These are phyloP conservation scores for Aspergillus olivimuriae DNA, from an alignment of 495 filamentous ascomycete genomes.

Conservation along the genomic window DNA sequence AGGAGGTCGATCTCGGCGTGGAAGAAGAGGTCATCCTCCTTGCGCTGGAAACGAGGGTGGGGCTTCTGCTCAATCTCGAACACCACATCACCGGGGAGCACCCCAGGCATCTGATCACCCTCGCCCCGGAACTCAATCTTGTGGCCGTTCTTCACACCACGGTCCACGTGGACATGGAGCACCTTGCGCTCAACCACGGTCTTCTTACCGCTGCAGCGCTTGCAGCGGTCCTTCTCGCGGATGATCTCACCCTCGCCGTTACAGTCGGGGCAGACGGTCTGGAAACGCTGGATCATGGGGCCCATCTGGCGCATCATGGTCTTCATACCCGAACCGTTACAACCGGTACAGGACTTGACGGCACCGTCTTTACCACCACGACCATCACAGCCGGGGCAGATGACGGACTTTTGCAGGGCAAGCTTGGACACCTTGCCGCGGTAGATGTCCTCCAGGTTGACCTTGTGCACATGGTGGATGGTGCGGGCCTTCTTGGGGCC, in stretches of 20 bases:
- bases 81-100: slow-evolving; percentile 87
- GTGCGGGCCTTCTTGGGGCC: slow-evolving; percentile 92
- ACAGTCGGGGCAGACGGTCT: slow-evolving; percentile 98
- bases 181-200: slow-evolving; percentile 96
- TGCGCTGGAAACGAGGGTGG: slow-evolving; percentile 88
- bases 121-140: slow-evolving; percentile 96
- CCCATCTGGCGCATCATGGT: slow-evolving; percentile 99
- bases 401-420: slow-evolving; percentile 93
- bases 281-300: slow-evolving; percentile 99
- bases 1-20: slow-evolving; percentile 93
- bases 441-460: slow-evolving; percentile 97
- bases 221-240: slow-evolving; percentile 93
- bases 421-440: slow-evolving; percentile 95
- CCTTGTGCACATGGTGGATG: slow-evolving; percentile 97
- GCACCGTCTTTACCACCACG: slow-evolving; percentile 96
- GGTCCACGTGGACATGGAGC: slow-evolving; percentile 95
- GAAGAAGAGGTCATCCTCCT: slow-evolving; percentile 94
- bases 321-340: slow-evolving; percentile 95
- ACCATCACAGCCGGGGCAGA: slow-evolving; percentile 91
- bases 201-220: slow-evolving; percentile 92
- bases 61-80: slow-evolving; percentile 99
- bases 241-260: slow-evolving; percentile 95
- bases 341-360: slow-evolving; percentile 83
- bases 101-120: slow-evolving; percentile 92
- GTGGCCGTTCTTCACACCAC: slow-evolving; percentile 85